Evolutionary conservation across 2,329 filamentous ascomycete genomes (phyloP).

Genomic region (Fusarium sp.): DNA sequence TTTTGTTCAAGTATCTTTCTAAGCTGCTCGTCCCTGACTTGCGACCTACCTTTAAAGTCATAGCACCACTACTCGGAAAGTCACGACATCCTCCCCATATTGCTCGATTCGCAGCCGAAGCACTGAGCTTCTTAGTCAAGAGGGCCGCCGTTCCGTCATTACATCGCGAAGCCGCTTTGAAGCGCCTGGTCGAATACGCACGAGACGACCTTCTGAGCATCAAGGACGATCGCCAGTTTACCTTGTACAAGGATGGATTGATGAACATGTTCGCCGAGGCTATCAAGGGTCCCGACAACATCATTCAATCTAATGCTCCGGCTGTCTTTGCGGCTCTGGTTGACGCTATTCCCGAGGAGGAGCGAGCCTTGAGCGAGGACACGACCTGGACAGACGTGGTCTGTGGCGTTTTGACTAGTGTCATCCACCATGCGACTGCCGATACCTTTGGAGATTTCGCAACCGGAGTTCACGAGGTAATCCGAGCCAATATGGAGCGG

Average conservation of each 20-base stretch:
- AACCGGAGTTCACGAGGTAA: conserved; percentile 68
- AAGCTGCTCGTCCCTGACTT: conserved; percentile 87
- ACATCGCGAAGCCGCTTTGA: conserved; percentile 78
- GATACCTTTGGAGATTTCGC: conserved; percentile 79
- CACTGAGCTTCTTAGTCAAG: conserved; percentile 91
- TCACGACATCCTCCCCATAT: conserved; percentile 86
- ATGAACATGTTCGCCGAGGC: conserved; percentile 95
- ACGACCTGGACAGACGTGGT: conserved; percentile 73
- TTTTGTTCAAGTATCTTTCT: conserved; percentile 97
- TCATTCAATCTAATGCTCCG: conserved; percentile 69
- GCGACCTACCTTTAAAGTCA: conserved; percentile 83
- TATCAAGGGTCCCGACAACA: conserved; percentile 70
- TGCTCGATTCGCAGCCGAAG: conserved; percentile 91
- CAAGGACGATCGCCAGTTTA: conserved; percentile 67
- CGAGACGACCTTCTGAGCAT: conserved; percentile 73
- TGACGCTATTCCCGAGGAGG: conserved; percentile 62
- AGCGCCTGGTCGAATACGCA: conserved; percentile 77
- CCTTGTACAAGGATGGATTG: conserved; percentile 84
- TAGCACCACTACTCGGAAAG: conserved; percentile 87
- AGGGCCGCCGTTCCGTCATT: conserved; percentile 85
- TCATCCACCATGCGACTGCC: conserved; percentile 82
- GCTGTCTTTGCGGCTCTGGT: conserved; percentile 66
- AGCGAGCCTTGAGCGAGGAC: conserved; percentile 60
- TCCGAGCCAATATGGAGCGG: conserved; percentile 53
- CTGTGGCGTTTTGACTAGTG: conserved; percentile 80